Conservation (phyloP, 2,329 filamentous ascomycete genomes). For the Fusarium compactum region DNA sequence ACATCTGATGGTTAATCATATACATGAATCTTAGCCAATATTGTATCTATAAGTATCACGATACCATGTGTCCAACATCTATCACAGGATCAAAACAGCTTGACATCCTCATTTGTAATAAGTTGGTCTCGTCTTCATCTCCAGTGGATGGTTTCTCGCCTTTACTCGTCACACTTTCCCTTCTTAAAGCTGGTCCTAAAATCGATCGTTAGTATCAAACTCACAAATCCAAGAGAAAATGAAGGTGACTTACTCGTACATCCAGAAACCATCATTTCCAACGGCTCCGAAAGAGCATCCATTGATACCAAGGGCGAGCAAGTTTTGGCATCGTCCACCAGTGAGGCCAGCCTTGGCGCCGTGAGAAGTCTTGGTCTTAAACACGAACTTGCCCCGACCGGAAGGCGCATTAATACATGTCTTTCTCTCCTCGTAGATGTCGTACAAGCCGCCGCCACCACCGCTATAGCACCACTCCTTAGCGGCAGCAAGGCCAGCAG, state of each 20-base stretch:
- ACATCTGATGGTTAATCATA: fast-evolving
- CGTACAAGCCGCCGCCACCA: background rate
- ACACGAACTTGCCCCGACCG: constrained; percentile 17
- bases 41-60: fast-evolving
- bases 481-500: background rate
- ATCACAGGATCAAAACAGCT: fast-evolving
- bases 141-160: fast-evolving
- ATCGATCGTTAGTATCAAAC: fast-evolving
- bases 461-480: constrained; percentile 13
- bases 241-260: constrained; percentile 6
- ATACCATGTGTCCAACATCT: fast-evolving
- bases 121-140: background rate
- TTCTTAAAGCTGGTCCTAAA: background rate
- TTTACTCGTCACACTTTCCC: constrained; percentile 3
- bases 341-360: background rate
- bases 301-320: constrained; percentile 3
- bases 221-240: fast-evolving
- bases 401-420: constrained; percentile 21
- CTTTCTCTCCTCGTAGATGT: background rate
- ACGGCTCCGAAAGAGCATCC: constrained; percentile 1
- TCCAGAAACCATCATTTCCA: constrained; percentile 11
- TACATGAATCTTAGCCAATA: fast-evolving
- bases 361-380: constrained; percentile 10
- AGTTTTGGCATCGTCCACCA: background rate
- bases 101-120: fast-evolving